Evolutionary conservation across 2,329 filamentous ascomycete species (phyloP), one percentile per base, ranked within the genome.

Genomic region (Lasiodiplodia citricola): DNA sequence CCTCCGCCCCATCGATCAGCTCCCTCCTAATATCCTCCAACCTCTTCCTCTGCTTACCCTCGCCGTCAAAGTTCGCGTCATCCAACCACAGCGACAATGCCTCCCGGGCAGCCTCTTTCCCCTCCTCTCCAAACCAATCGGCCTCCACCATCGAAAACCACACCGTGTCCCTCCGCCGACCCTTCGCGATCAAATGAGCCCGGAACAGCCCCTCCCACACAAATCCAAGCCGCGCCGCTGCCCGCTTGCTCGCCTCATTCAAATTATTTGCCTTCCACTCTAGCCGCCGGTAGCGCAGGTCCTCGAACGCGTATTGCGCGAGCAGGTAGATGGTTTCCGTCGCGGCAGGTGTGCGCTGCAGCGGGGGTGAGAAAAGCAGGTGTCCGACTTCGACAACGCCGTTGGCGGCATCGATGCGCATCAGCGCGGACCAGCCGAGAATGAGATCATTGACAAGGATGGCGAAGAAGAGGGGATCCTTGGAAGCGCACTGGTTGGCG

Each of bases 261-360:
- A 88, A 77, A 18, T 81, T 72, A 73, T 91, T 84, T 66, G 87
- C 88, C 73, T 91, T 91, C 88, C 89, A 91, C 75, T 90, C 88
- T 4, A 89, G 83, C 8, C 89, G 80, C 3, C 84, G 76, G 73
- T 87, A 89, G 0, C 84, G 82, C 25, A 90, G 74, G 2, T 35
- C 62, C 21, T 86, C 83, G 71, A 91, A 87, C 0, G 83, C 83
- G 67, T 87, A 80, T 47, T 79, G 79, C 54, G 87, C 81, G n/a
- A 90, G 75, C 1, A 91, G 78, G 70, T 86, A 89, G 70, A 87
- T 81, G 0, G 84, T 82, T 74, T 91, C 89, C 0, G 88, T 91
- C 0, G 87, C 85, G 7, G 81, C 83, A 0, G 82, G 81, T 0
- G 87, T 89, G 16, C 84, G 82, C 73, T 87, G 85, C 18, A 91